Percentiles rank a stretch among this genome's conserved stretches.
Conservation (phyloP, 2,329 filamentous ascomycete species). For the Pseudonectria buxi region DNA sequence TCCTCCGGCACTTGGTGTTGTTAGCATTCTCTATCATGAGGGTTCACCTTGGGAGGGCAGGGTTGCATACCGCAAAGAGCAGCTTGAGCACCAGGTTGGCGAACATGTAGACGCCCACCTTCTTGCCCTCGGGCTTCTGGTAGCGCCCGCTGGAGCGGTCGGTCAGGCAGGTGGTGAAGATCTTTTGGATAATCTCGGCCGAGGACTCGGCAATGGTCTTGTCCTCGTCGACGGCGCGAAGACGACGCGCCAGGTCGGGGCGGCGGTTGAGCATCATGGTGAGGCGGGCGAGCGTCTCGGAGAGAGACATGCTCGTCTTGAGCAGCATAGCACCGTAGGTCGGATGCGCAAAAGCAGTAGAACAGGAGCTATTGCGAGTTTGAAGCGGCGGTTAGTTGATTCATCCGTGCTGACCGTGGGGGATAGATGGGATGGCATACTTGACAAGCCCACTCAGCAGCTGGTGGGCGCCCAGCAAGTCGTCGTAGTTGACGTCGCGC, state of each 20-base stretch:
- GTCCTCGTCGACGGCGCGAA: constrained; percentile 58
- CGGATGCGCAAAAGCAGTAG: constrained; percentile 72
- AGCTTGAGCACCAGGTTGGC: constrained; percentile 87
- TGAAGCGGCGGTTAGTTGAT: neutral
- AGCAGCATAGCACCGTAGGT: constrained; percentile 76
- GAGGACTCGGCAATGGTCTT: constrained; percentile 77
- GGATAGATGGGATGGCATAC: constrained; percentile 44
- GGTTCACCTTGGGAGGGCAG: neutral
- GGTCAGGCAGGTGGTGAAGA: constrained; percentile 83
- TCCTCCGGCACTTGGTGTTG: constrained; percentile 61
- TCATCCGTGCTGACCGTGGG: too few relatives aligned
- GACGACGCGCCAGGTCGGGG: constrained; percentile 66
- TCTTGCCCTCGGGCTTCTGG: constrained; percentile 72
- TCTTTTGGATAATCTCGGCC: constrained; percentile 82
- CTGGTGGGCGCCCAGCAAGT: constrained; percentile 69
- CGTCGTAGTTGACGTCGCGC: constrained; percentile 70
- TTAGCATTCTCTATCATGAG: neutral
- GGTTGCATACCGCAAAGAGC: constrained; percentile 63
- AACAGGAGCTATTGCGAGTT: constrained; percentile 57
- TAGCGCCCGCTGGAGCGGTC: constrained; percentile 64
- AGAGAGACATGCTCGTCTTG: constrained; percentile 75
- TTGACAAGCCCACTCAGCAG: constrained; percentile 67
- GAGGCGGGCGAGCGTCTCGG: constrained; percentile 70
- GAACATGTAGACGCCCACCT: constrained; percentile 82
- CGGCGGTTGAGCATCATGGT: constrained; percentile 78